phyloP scores from a whole-genome alignment of 352 stramenopile genomes.

The Phytophthora palmivora region DNA sequence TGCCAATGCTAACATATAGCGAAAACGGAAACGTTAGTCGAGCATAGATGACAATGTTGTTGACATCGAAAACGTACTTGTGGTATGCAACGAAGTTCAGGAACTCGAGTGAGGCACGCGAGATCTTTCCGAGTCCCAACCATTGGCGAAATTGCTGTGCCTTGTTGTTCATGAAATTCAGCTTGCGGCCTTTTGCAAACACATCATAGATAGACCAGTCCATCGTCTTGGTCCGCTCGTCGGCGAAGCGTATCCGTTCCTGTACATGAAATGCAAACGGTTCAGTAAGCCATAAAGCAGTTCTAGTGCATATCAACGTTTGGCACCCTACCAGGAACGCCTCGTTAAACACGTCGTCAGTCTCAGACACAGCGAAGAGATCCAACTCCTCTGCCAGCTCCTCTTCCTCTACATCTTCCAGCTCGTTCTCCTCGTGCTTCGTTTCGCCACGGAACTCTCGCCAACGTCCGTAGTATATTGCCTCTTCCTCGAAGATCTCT shows the following conservation, averaged over 20 bases:
- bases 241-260: constrained; percentile 87
- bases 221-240: constrained; percentile 85
- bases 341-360: constrained; percentile 79
- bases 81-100: constrained; percentile 89
- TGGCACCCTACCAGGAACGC: constrained; percentile 57
- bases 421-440: constrained; percentile 79
- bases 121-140: constrained; percentile 68
- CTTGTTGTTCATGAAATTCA: constrained; percentile 88
- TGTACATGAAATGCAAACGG: constrained; percentile 21
- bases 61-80: constrained; percentile 57
- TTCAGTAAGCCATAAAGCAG: constrained; percentile 1
- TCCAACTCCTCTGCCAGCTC: constrained; percentile 87
- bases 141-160: constrained; percentile 73
- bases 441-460: constrained; percentile 82
- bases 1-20: constrained; percentile 76
- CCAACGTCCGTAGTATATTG: constrained; percentile 85
- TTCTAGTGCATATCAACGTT: background rate
- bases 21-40: constrained; percentile 2
- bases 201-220: constrained; percentile 85
- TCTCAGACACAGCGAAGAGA: constrained; percentile 81
- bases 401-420: constrained; percentile 85
- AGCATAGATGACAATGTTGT: background rate
- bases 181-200: constrained; percentile 79
- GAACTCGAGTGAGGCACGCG: constrained; percentile 81
- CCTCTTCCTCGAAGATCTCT: constrained; percentile 80